Percentiles rank a stretch among this genome's conserved stretches.
Conservation (phyloP, 306 rosid genomes). For the cucumber (Cucumis sativus) region DNA sequence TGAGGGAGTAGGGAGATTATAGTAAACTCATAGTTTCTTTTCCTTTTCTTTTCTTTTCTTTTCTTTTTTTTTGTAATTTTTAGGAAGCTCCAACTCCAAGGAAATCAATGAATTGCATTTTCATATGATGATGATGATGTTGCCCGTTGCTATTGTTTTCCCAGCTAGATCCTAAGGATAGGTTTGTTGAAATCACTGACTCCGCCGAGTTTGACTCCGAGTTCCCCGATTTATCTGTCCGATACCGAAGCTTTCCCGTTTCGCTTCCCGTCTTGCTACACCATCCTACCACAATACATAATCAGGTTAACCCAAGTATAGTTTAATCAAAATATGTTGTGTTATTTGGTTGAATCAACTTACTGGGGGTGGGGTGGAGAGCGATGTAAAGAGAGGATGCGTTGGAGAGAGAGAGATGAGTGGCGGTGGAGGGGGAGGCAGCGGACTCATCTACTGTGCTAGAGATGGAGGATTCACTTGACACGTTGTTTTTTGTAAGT, state of each 20-base stretch:
- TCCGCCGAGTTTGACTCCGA: conserved; percentile 73
- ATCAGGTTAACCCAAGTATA: not conserved
- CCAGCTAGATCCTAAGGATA: conserved; percentile 19
- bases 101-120: conserved; percentile 65
- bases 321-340: too few relatives aligned
- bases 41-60: too few relatives aligned
- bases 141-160: conserved; percentile 16
- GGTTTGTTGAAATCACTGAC: conserved; percentile 42
- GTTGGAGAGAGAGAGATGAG: conserved; percentile 40
- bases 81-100: conserved; percentile 73
- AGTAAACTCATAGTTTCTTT: not conserved
- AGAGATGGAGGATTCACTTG: conserved; percentile 43
- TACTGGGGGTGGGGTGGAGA: not conserved
- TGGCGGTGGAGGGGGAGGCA: conserved; percentile 35
- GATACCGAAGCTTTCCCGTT: not conserved
- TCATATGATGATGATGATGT: not conserved
- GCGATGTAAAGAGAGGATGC: not conserved
- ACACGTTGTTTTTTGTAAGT: conserved; percentile 22
- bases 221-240: conserved; percentile 28
- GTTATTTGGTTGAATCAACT: not conserved
- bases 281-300: not conserved
- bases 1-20: not conserved
- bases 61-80: not conserved
- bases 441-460: conserved; percentile 37
- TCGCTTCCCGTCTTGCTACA: too few relatives aligned